Evolutionary conservation across 345 rosid genomes (phyloP), one percentile per base, ranked within the genome.

Genomic region (Pistacia vera): DNA sequence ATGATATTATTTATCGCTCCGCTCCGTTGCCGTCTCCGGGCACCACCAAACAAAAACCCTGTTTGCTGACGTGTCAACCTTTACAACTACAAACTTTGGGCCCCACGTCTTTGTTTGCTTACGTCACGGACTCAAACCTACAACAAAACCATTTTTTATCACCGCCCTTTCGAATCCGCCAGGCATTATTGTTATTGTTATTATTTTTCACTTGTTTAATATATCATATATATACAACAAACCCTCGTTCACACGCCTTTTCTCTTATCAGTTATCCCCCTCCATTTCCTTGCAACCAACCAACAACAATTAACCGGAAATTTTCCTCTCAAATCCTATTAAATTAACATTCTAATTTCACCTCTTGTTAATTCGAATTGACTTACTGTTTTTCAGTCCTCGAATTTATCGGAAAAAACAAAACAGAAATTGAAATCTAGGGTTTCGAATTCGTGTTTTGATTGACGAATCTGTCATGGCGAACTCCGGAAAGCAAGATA

Each of bases 401-500:
- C 3, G 33, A 62, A 28, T 49, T 51, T 41, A 1, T 10, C 13
- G 65, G 64, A 1, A 1, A 20, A 11, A 62, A 20, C 12, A 44
- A 30, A 30, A 30, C 2, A 30, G 33, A 30, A 30, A 30, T 30
- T 30, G 33, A 48, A 59, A 46, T 30, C 67, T 71, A 61, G 81
- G 63, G 78, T 79, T 78, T 60, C 63, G 63, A 68, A 46, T 75
- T 55, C 66, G 51, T 5, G 1, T 33, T 63, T 63, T 48, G 30
- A 13, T 63, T 49, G 0, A 61, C 41, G 64, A 72, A 58, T 83
- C 73, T 60, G 78, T 54, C 61, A 94, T 94, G 97, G 76, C 88
- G 70, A 80, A 86, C 83, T 73, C 90, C 74, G 74, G 83, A 75
- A 81, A 82, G 57, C 80, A 81, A 41, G 92, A 84, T 28, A 78